Evolutionary conservation across 805 yeast species (phyloP).

Genomic region (Groenewaldozyma salmanticensis): DNA sequence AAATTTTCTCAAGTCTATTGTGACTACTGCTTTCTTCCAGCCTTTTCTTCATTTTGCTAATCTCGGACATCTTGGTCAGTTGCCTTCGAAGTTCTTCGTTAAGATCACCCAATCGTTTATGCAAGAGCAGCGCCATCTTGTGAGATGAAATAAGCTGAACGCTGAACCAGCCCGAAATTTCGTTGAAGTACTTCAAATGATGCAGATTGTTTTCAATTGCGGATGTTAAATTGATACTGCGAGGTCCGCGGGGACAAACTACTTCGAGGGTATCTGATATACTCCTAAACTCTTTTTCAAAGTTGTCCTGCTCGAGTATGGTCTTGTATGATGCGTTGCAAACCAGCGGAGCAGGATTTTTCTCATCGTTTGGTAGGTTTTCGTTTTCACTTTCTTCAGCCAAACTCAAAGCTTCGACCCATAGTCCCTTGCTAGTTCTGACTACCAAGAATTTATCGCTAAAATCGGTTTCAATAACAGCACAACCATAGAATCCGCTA

Average conservation of each 20-base stretch:
- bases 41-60: conserved; percentile 14
- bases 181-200: conserved; percentile 17
- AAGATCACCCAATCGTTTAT: conserved; percentile 31
- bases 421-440: conserved; percentile 1
- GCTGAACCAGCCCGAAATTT: conserved; percentile 16
- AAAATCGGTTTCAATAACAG: conserved; percentile 1
- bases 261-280: conserved; percentile 4
- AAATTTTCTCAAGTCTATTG: conserved; percentile 14
- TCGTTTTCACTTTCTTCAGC: too few relatives aligned
- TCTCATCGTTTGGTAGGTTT: not conserved
- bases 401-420: conserved; percentile 5
- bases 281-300: conserved; percentile 5
- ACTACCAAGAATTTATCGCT: conserved; percentile 1
- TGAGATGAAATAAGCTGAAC: conserved; percentile 23
- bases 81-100: conserved; percentile 36
- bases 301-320: conserved; percentile 1
- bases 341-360: not conserved
- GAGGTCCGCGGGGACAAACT: not conserved
- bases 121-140: conserved; percentile 29
- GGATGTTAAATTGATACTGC: conserved; percentile 12
- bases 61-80: conserved; percentile 22
- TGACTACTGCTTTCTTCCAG: conserved; percentile 9
- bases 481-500: conserved; percentile 5
- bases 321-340: conserved; percentile 4
- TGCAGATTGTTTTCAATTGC: conserved; percentile 18